Evolutionary conservation across 352 stramenopile species (phyloP).

Genomic region (Pythium periplocum): DNA sequence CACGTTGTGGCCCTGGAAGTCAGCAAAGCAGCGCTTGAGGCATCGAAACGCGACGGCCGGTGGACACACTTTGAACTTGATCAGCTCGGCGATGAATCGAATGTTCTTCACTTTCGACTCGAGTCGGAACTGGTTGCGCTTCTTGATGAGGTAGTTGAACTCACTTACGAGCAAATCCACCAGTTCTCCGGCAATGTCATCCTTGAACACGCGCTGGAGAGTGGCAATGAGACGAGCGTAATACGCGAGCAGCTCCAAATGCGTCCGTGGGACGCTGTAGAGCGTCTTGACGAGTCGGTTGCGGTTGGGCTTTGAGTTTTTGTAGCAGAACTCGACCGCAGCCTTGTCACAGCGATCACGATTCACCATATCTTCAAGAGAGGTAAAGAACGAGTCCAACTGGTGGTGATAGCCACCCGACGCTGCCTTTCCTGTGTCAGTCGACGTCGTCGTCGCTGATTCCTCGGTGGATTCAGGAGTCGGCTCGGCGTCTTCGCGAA

Average conservation of each 20-base stretch:
- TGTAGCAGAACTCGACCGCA: constrained; percentile 95
- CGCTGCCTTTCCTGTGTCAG: not conserved
- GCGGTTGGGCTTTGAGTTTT: constrained; percentile 91
- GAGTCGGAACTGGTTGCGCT: constrained; percentile 91
- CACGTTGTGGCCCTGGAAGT: constrained; percentile 96
- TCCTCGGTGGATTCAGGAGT: constrained; percentile 5
- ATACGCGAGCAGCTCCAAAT: constrained; percentile 94
- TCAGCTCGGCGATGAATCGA: constrained; percentile 93
- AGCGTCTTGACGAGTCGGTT: constrained; percentile 91
- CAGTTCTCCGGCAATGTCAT: constrained; percentile 88
- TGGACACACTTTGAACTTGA: constrained; percentile 95
- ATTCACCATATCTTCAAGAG: constrained; percentile 93
- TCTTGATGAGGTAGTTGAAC: constrained; percentile 92
- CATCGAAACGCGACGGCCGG: constrained; percentile 93
- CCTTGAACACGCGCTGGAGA: constrained; percentile 89
- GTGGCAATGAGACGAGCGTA: constrained; percentile 94
- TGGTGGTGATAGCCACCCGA: constrained; percentile 88
- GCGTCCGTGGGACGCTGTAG: constrained; percentile 89
- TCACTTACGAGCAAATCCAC: constrained; percentile 92
- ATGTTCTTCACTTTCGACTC: constrained; percentile 96
- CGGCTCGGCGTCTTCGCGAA: constrained; percentile 20
- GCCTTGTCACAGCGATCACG: constrained; percentile 95
- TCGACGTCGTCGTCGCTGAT: constrained; percentile 3
- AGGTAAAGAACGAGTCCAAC: constrained; percentile 87
- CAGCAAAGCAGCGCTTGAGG: constrained; percentile 91